Evolutionary conservation across 1,284 basidiomycete species (phyloP), one percentile per base, ranked within the genome.

Genomic region (Puccinia coronata): DNA sequence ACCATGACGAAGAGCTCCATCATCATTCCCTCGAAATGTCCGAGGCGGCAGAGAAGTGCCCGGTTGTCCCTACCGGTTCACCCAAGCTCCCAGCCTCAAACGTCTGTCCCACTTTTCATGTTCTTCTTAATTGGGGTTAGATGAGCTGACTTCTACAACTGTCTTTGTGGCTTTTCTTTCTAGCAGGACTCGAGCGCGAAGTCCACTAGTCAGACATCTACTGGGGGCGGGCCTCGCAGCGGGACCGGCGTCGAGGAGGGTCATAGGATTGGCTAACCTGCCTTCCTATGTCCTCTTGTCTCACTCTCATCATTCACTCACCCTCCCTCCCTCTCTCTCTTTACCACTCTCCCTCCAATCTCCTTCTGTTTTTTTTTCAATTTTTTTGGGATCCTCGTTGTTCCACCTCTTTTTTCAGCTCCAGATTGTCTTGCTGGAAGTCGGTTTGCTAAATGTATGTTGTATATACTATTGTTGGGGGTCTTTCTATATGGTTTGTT

Each of bases 111-210:
- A 16, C 28, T 61, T 16, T 36, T 34, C n/a, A n/a, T n/a, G n/a
- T 25, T 14, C 31, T 61, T 34, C 9, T 61, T 61, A 28, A 16
- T 47, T 47, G 43, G 8, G 43, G 16, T 16, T 47, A 8, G 9
- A 47, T 47, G 16, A 16, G 43, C 43, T 47, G 43, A 47, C 43
- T 47, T 47, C 9, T n/a, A 20, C 6, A 2, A 57, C 3, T 57
- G n/a, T 57, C n/a, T 25, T 28, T 25, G n/a, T 25, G n/a, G 11
- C 55, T 4, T 53, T 11, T 53, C 51, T 9, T 20, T 53, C 51
- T 61, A 61, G 59, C 59, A 61, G 59, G 31, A 61, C 31, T 61
- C 59, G 34, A 61, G 59, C 59, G 59, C 59, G 5, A 61, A 23
- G 16, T 61, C 59, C 36, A 61, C 59, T 61, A 59, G 55, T 18